These are phyloP conservation scores for Sphagnurus paluster DNA, from an alignment of 1,284 basidiomycete species.

Conservation along the genomic window DNA sequence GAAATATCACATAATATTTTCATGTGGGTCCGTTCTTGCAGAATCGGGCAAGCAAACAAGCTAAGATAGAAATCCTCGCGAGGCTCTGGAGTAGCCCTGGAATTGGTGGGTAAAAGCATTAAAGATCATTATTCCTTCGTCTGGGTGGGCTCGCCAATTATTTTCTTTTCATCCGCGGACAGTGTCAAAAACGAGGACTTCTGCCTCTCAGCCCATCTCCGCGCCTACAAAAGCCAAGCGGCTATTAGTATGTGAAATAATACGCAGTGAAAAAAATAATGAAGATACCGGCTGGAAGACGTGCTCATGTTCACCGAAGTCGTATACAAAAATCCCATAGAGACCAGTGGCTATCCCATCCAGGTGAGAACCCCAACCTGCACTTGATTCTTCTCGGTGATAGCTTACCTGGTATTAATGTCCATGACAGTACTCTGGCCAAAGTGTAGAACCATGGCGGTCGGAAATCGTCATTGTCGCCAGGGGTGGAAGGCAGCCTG, in stretches of 20 bases:
- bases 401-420: constrained; percentile 50
- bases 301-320: constrained; percentile 70
- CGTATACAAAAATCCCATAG: constrained; percentile 63
- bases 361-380: too few species aligned
- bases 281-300: constrained; percentile 64
- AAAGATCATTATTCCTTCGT: not conserved
- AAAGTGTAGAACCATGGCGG: constrained; percentile 57
- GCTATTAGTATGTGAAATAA: not conserved
- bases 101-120: not conserved
- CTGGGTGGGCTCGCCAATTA: constrained; percentile 23
- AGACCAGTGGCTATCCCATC: constrained; percentile 45
- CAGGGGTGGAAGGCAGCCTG: constrained; percentile 10
- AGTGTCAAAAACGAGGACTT: constrained; percentile 47
- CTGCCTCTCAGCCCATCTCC: constrained; percentile 44
- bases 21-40: too few species aligned
- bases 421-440: constrained; percentile 44
- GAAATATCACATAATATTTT: too few species aligned
- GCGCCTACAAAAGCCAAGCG: constrained; percentile 40
- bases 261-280: not conserved
- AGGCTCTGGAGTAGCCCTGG: too few species aligned
- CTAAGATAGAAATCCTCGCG: too few species aligned
- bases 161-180: constrained; percentile 47
- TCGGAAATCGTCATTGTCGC: constrained; percentile 41
- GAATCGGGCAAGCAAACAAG: too few species aligned
- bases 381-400: too few species aligned